Conservation (phyloP, 176 grass and related monocot genomes). For the Zizania latifolia region DNA sequence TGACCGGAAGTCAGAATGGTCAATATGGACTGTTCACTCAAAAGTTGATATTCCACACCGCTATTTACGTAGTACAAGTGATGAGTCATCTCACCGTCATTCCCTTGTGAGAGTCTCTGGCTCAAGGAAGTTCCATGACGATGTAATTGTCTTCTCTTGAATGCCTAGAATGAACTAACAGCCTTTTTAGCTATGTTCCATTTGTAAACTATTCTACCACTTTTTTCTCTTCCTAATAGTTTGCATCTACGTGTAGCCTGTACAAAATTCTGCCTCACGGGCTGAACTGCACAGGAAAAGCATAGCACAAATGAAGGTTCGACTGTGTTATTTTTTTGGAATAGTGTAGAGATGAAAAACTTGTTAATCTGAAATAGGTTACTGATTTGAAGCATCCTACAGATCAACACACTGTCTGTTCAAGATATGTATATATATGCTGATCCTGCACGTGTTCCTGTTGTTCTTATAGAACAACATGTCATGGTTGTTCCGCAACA, state of each 20-base stretch:
- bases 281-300: conserved; percentile 93
- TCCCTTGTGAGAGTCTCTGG: conserved; percentile 56
- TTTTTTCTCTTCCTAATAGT: conserved; percentile 14
- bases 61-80: conserved; percentile 57
- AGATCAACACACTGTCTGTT: conserved; percentile 77
- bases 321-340: conserved; percentile 1
- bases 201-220: background rate
- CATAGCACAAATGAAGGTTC: conserved; percentile 95
- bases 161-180: background rate
- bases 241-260: conserved; percentile 48
- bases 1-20: conserved; percentile 88
- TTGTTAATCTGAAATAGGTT: background rate
- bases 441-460: conserved; percentile 82
- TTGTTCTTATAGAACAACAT: conserved; percentile 93
- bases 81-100: conserved; percentile 72
- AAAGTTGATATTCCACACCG: conserved; percentile 78
- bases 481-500: conserved; percentile 88
- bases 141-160: conserved; percentile 48
- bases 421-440: conserved; percentile 97
- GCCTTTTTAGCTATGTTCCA: background rate
- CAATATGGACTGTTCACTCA: conserved; percentile 97
- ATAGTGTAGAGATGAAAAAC: background rate
- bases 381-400: conserved; percentile 35
- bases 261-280: conserved; percentile 59
- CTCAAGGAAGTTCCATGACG: conserved; percentile 61